Conservation (phyloP, 2,329 filamentous ascomycete species). For the Alternaria triticimaculans region DNA sequence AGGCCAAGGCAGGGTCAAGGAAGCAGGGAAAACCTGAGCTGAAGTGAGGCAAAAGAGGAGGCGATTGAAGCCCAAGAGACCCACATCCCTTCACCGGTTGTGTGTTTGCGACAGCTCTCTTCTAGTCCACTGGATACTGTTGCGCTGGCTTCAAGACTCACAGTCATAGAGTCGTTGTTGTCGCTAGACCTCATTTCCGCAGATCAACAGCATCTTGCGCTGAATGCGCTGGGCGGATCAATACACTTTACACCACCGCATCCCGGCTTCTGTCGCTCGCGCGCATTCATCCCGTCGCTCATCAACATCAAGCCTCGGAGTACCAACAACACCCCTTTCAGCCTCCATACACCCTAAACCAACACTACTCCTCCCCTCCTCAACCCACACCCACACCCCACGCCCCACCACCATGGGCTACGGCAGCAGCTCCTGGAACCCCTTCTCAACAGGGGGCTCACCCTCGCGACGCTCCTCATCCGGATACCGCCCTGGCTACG, state of each 20-base stretch:
- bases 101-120: constrained; percentile 11
- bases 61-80: constrained; percentile 26
- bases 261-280: constrained; percentile 18
- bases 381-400: not conserved
- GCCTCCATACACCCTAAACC: constrained; percentile 16
- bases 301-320: not conserved
- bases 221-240: constrained; percentile 26
- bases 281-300: constrained; percentile 4
- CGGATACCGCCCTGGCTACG: constrained; percentile 38
- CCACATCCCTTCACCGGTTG: constrained; percentile 14
- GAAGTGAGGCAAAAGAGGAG: not conserved
- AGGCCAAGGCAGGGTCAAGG: not conserved
- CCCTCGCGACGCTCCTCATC: constrained; percentile 30
- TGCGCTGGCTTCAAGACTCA: constrained; percentile 1
- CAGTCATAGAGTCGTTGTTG: not conserved
- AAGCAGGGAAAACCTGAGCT: not conserved
- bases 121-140: not conserved
- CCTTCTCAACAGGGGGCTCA: constrained; percentile 31
- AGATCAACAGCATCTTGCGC: not conserved
- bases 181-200: not conserved
- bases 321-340: constrained; percentile 7
- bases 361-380: constrained; percentile 11
- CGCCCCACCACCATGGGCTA: constrained; percentile 35
- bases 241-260: constrained; percentile 23
- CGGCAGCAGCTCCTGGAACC: constrained; percentile 40